A percentile compares a stretch with the other conserved stretches of the same genome.
phyloP scores from a whole-genome alignment of 228 moss, liverwort and hornwort genomes.

The Sphagnum fallax region DNA sequence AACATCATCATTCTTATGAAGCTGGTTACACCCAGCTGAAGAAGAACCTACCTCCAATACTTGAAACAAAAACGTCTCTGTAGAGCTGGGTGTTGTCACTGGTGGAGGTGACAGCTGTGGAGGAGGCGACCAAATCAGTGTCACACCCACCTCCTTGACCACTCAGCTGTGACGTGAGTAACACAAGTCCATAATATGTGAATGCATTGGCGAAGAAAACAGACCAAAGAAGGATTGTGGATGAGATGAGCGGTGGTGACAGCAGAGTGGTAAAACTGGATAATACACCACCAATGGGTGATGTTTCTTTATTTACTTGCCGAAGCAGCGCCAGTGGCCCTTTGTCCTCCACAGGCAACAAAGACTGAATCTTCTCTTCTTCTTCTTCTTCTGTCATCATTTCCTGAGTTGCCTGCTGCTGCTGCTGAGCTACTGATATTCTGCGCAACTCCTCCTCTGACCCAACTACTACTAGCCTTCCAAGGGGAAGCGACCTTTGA shows the following conservation, averaged over 20 bases:
- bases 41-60: slow-evolving; percentile 46
- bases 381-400: slow-evolving; percentile 13
- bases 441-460: slow-evolving; percentile 4
- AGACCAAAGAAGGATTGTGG: slow-evolving; percentile 82
- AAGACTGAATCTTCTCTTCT: neutral
- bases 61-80: slow-evolving; percentile 64
- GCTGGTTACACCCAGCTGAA: no score
- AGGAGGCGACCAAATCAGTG: slow-evolving; percentile 22
- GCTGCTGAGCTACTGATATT: slow-evolving; percentile 14
- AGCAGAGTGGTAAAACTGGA: slow-evolving; percentile 57
- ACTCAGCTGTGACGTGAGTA: slow-evolving; percentile 85
- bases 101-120: slow-evolving; percentile 16
- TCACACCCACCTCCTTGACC: slow-evolving; percentile 49
- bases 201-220: slow-evolving; percentile 93
- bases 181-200: slow-evolving; percentile 88
- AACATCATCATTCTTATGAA: no score
- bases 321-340: neutral
- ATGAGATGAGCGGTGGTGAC: slow-evolving; percentile 58
- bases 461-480: slow-evolving; percentile 30
- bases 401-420: slow-evolving; percentile 6
- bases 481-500: slow-evolving; percentile 43
- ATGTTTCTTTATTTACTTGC: neutral
- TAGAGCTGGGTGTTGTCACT: slow-evolving; percentile 30
- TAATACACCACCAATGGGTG: slow-evolving; percentile 15
- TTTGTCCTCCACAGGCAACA: neutral